Conservation (phyloP, 352 stramenopile genomes). For the Albugo candida region DNA sequence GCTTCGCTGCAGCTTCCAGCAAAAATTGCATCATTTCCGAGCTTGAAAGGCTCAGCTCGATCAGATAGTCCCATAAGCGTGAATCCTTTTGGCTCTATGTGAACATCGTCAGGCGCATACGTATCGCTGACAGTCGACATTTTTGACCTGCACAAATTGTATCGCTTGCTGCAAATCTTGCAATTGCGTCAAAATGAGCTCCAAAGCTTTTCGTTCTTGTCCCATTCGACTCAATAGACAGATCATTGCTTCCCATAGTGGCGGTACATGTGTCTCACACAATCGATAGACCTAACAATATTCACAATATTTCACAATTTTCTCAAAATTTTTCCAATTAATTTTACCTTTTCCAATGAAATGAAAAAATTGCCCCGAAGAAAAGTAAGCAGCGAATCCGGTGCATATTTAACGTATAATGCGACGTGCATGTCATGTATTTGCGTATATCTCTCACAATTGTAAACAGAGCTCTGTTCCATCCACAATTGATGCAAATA, state of each 20-base stretch:
- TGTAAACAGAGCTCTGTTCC: slow-evolving; percentile 52
- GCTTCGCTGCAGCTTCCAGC: slow-evolving; percentile 41
- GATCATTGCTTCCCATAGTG: slow-evolving; percentile 73
- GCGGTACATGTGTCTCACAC: slow-evolving; percentile 45
- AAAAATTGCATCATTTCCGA: slow-evolving; percentile 55
- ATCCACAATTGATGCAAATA: slow-evolving; percentile 65
- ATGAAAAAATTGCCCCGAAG: slow-evolving; percentile 69
- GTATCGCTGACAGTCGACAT: background rate
- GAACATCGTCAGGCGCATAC: too few relatives aligned
- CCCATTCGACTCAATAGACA: slow-evolving; percentile 74
- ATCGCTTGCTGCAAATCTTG: slow-evolving; percentile 67
- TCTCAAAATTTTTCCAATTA: background rate
- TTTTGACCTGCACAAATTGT: slow-evolving; percentile 42
- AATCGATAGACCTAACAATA: slow-evolving; percentile 44
- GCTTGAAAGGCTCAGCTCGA: slow-evolving; percentile 59
- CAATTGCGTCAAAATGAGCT: slow-evolving; percentile 66
- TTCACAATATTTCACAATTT: slow-evolving; percentile 1
- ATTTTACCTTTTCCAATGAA: slow-evolving; percentile 48
- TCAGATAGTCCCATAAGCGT: slow-evolving; percentile 66
- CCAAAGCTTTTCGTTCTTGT: slow-evolving; percentile 66
- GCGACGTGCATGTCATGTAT: slow-evolving; percentile 60
- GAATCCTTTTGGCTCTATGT: slow-evolving; percentile 28
- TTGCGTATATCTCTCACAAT: slow-evolving; percentile 44
- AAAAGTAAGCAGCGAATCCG: slow-evolving; percentile 45
- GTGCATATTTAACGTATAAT: slow-evolving; percentile 48